Percentiles rank a stretch among this genome's conserved stretches.
These are phyloP conservation scores for Metschnikowia peoriensis DNA, from an alignment of 805 yeast species.

Conservation along the genomic window DNA sequence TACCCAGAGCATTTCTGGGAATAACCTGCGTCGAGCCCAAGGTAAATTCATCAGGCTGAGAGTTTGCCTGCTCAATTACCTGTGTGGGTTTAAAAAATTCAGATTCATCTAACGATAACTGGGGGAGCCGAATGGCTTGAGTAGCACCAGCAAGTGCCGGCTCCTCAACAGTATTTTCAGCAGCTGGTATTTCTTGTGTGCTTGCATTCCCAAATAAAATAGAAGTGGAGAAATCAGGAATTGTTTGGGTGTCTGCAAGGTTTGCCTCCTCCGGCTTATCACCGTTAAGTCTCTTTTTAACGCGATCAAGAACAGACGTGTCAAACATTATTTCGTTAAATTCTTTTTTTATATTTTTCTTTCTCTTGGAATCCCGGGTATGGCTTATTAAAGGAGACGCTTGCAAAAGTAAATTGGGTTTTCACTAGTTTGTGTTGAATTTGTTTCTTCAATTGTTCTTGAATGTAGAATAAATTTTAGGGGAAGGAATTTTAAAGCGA, in stretches of 20 bases:
- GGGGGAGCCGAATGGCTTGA: conserved; percentile 27
- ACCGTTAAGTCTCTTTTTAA: conserved; percentile 27
- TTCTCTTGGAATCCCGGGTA: neutral
- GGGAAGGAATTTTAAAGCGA: neutral
- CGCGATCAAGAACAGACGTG: conserved; percentile 22
- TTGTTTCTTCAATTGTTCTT: neutral
- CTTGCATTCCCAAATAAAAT: conserved; percentile 11
- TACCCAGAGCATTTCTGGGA: neutral
- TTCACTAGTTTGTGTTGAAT: neutral
- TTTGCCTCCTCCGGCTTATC: conserved; percentile 2
- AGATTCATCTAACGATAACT: conserved; percentile 24
- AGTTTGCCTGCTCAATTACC: conserved; percentile 2
- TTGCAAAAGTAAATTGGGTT: neutral
- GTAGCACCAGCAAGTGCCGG: neutral
- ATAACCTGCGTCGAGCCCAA: conserved; percentile 6
- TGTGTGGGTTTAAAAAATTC: conserved; percentile 14
- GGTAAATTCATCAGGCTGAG: neutral
- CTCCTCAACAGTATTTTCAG: neutral
- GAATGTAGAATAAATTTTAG: neutral
- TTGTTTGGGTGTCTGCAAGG: conserved; percentile 13
- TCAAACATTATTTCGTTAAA: neutral
- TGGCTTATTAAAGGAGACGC: too few species aligned
- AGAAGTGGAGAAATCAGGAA: conserved; percentile 17
- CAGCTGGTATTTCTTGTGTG: neutral
- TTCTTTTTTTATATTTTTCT: neutral